Evolutionary conservation across 345 rosid species (phyloP), one percentile per base, ranked within the genome.

Genomic region (Sonneratia caseolaris): DNA sequence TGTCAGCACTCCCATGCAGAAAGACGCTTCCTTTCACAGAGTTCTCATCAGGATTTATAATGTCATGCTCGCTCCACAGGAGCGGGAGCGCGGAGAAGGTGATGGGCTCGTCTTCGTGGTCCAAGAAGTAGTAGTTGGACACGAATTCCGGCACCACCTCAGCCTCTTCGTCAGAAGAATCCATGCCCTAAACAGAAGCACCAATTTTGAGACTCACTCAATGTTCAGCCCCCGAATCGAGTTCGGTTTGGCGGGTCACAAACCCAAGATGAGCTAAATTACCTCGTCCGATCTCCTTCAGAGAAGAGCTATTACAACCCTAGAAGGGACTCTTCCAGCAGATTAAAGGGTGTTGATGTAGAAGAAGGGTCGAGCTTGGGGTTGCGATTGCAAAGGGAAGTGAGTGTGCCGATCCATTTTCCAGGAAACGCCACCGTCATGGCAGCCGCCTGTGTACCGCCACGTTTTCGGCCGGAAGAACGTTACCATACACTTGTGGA

Each of bases 131-230:
- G 66, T 88, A 94, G 68, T 76, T 81, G 0, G 89, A 79, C n/a
- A 88, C 97, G 0, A 82, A 80, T 40, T 66, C 81, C 36, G 84
- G 88, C 66, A 75, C 66, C 64, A 56, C 36, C 64, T 83, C 89
- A n/a, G 73, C 86, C 78, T 94, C 97, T 12, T 94, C 98, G 42
- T 90, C 97, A 4, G 90, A 89, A 15, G 84, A 86, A 3, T 75
- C 84, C 93, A 86, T 89, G 45, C 61, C 70, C 66, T 37, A 22
- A 11, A 56, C 37, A 22, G 16, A 45, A 70, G 19, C 19, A 47
- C 64, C 66, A 62, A 62, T 62, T 35, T 57, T 22, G 27, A n/a
- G 64, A 4, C 64, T n/a, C 64, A 24, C 4, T 57, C 35, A 57
- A 57, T 57, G 10, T 8, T n/a, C 64, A 21, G 13, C 13, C 27